These are phyloP conservation scores for Tricholomella constricta DNA, from an alignment of 768 basidiomycete species.

Conservation along the genomic window DNA sequence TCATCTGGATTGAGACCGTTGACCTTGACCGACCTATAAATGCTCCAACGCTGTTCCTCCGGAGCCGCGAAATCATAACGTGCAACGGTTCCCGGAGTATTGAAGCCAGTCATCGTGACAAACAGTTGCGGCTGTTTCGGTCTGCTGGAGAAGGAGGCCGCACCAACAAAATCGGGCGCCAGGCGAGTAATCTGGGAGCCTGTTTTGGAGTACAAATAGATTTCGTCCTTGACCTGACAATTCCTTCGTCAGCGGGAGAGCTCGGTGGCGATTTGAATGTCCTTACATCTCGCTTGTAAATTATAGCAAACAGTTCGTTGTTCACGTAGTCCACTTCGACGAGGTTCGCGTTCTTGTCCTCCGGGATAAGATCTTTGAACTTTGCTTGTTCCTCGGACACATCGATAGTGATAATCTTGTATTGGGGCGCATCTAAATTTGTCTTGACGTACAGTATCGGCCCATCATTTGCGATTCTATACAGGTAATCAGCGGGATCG, in stretches of 20 bases:
- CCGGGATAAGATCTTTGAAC: conserved; percentile 65
- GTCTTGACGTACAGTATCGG: conserved; percentile 64
- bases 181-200: conserved; percentile 59
- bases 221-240: conserved; percentile 71
- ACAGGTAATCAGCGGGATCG: conserved; percentile 4
- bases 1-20: conserved; percentile 65
- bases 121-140: conserved; percentile 65
- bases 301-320: conserved; percentile 56
- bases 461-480: conserved; percentile 66
- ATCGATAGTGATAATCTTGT: conserved; percentile 68
- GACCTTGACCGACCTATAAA: conserved; percentile 59
- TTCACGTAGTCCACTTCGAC: conserved; percentile 49
- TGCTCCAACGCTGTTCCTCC: conserved; percentile 50
- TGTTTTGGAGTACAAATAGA: conserved; percentile 64
- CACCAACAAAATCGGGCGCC: conserved; percentile 68
- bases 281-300: conserved; percentile 75
- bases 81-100: conserved; percentile 66
- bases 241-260: conserved; percentile 2
- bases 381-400: conserved; percentile 48
- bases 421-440: conserved; percentile 63
- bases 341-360: conserved; percentile 64
- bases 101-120: conserved; percentile 66
- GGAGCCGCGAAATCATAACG: conserved; percentile 66
- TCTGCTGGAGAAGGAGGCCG: conserved; percentile 51
- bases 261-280: background rate